These are phyloP conservation scores for Rhodocollybia butyracea DNA, from an alignment of 768 basidiomycete species.

Conservation along the genomic window DNA sequence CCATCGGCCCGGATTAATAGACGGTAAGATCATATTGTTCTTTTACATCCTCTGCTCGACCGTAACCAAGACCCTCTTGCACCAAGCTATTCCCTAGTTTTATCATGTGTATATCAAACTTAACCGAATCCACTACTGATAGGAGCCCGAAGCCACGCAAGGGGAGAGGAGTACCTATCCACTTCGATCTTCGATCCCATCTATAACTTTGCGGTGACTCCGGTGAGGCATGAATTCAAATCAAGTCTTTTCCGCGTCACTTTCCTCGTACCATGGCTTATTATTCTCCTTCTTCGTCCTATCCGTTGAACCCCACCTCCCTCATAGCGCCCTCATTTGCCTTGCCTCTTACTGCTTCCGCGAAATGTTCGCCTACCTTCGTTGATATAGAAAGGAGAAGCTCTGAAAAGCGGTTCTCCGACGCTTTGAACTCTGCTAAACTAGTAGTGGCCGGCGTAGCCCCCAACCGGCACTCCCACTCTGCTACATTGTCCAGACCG, in stretches of 20 bases:
- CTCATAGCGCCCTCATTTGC: neutral
- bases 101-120: too few relatives aligned
- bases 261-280: neutral
- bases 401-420: neutral
- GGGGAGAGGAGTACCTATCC: too few relatives aligned
- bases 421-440: neutral
- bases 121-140: too few relatives aligned
- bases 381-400: neutral
- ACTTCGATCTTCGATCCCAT: neutral
- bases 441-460: neutral
- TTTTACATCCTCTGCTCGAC: neutral
- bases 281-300: neutral
- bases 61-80: too few relatives aligned
- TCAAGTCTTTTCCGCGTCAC: neutral
- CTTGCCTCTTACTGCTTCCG: neutral
- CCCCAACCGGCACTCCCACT: too few relatives aligned
- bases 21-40: neutral
- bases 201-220: neutral
- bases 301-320: neutral
- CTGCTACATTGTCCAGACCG: neutral
- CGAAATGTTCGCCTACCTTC: neutral
- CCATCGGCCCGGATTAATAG: neutral
- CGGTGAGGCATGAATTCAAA: neutral
- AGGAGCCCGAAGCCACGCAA: too few relatives aligned
- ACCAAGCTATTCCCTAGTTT: too few relatives aligned